Base-by-base conservation (phyloP, 2,329 filamentous ascomycete genomes). In the Penicillium sp. region DNA sequence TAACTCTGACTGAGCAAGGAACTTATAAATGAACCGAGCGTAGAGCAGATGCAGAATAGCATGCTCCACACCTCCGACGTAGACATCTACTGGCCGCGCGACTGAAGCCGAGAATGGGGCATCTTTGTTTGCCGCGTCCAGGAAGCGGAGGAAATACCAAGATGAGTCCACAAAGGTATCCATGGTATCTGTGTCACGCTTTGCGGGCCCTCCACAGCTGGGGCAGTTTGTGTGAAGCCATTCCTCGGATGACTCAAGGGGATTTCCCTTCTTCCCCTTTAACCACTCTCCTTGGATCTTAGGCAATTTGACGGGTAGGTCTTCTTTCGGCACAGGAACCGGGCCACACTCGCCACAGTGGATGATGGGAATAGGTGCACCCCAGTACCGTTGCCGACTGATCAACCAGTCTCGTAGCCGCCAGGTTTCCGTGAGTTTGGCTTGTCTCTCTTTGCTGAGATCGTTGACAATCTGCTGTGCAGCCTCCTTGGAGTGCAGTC, bases 141-240 rank as follows among this genome's bases (percentile, higher is more conserved):
- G 76, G 66, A 91, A 96, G 13, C 91, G 85, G 76, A 93, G 86
- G 68, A 88, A 96, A 74, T 96, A 96, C 92, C 92, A 96, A 53
- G 91, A 96, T 1, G 91, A 96, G 75, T 96, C 92, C 59, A 96
- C 92, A 75, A 96, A 96, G 0, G 92, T 96, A 73, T 96, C 92
- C 92, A 96, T 96, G 3, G 92, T 96, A 71, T 96, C 92, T 0
- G 92, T 96, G 63, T 96, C 92, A 61, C 92, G 84, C 70, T 86
- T 89, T 7, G 90, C 92, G 24, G 85, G 76, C 1, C 83, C 81
- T 16, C 82, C 78, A 67, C 92, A 96, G 48, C 67, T 75, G 21
- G 92, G 92, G 69, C 92, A 96, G 3, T 80, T 73, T 0, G 87
- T 90, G 65, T 92, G 85, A 46, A 91, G 81, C 87, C 91, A 96